A percentile compares a stretch with the other conserved stretches of the same genome.
These are phyloP conservation scores for Vigna nakashimae DNA, from an alignment of 306 rosid genomes.

Conservation along the genomic window DNA sequence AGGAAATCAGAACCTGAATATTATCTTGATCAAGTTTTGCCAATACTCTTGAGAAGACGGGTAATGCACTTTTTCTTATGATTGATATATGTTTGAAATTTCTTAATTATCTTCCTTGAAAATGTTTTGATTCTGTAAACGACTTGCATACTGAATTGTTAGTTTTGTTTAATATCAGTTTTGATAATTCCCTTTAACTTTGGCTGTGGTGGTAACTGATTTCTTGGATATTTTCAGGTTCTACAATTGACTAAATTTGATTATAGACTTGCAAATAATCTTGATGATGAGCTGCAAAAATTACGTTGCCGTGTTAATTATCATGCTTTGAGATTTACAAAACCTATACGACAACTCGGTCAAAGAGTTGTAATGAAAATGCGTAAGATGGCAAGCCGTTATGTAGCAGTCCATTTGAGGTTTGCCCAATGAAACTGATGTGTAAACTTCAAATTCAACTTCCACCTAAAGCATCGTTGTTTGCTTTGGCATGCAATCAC, in stretches of 20 bases:
- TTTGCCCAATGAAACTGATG: slow-evolving; percentile 50
- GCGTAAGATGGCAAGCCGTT: slow-evolving; percentile 78
- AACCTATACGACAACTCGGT: slow-evolving; percentile 84
- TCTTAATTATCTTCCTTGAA: slow-evolving; percentile 9
- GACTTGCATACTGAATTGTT: slow-evolving; percentile 19
- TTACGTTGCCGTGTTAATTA: slow-evolving; percentile 96
- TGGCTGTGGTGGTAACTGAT: slow-evolving; percentile 30
- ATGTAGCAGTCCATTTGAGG: slow-evolving; percentile 96
- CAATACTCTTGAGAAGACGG: slow-evolving; percentile 87
- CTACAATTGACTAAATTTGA: slow-evolving; percentile 96
- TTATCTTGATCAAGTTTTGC: slow-evolving; percentile 95
- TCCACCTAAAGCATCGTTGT: slow-evolving; percentile 37
- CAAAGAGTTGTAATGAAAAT: slow-evolving; percentile 76
- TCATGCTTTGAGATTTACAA: slow-evolving; percentile 88
- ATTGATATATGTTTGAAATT: slow-evolving; percentile 13
- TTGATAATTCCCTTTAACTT: slow-evolving; percentile 31
- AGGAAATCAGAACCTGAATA: slow-evolving; percentile 98
- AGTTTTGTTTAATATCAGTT: slow-evolving; percentile 30
- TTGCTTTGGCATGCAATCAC: slow-evolving; percentile 24
- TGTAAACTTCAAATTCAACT: slow-evolving; percentile 36
- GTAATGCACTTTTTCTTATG: slow-evolving; percentile 52
- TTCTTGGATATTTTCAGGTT: slow-evolving; percentile 65
- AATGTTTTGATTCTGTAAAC: slow-evolving; percentile 9
- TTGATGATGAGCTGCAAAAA: slow-evolving; percentile 87
- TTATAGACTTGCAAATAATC: slow-evolving; percentile 89